Percentiles rank a stretch among this genome's conserved stretches.
These are phyloP conservation scores for Diplocarpon rosae DNA, from an alignment of 2,329 filamentous ascomycete species.

Conservation along the genomic window DNA sequence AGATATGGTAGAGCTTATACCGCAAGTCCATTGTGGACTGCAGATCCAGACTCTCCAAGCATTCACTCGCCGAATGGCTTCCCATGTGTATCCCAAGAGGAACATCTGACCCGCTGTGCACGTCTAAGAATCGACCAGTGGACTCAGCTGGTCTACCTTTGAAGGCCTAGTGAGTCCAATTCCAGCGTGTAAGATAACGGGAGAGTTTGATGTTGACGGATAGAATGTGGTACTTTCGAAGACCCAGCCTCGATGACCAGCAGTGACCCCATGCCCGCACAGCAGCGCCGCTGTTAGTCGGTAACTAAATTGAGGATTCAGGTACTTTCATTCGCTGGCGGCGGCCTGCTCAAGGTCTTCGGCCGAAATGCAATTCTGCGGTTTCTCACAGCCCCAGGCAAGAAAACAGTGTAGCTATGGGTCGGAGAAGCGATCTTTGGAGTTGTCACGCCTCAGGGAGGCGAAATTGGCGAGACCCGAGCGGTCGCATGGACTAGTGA, in stretches of 20 bases:
- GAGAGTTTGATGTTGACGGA: neutral
- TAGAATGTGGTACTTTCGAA: slow-evolving; percentile 6
- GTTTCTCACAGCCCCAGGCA: slow-evolving; percentile 24
- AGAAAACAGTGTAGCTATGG: slow-evolving; percentile 30
- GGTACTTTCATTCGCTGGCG: slow-evolving; percentile 27
- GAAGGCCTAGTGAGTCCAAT: neutral
- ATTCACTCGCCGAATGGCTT: slow-evolving; percentile 39
- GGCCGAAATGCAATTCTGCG: slow-evolving; percentile 31
- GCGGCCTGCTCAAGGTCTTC: slow-evolving; percentile 28
- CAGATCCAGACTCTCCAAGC: slow-evolving; percentile 37
- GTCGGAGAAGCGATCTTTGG: slow-evolving; percentile 33
- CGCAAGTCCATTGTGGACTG: slow-evolving; percentile 33
- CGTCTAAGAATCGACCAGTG: slow-evolving; percentile 27
- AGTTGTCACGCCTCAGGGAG: slow-evolving; percentile 25
- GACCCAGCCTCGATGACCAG: slow-evolving; percentile 6
- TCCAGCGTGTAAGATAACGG: neutral
- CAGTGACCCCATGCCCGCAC: slow-evolving; percentile 27
- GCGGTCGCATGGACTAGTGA: slow-evolving; percentile 28
- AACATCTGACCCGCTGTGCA: slow-evolving; percentile 28
- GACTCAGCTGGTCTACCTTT: neutral
- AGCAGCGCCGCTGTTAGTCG: slow-evolving; percentile 32
- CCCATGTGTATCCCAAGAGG: slow-evolving; percentile 41
- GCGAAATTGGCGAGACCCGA: slow-evolving; percentile 29
- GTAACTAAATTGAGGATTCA: slow-evolving; percentile 32
- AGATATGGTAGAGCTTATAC: slow-evolving; percentile 32